Evolutionary conservation across 2,329 filamentous ascomycete genomes (phyloP).

Genomic region (Penicillium sp.): DNA sequence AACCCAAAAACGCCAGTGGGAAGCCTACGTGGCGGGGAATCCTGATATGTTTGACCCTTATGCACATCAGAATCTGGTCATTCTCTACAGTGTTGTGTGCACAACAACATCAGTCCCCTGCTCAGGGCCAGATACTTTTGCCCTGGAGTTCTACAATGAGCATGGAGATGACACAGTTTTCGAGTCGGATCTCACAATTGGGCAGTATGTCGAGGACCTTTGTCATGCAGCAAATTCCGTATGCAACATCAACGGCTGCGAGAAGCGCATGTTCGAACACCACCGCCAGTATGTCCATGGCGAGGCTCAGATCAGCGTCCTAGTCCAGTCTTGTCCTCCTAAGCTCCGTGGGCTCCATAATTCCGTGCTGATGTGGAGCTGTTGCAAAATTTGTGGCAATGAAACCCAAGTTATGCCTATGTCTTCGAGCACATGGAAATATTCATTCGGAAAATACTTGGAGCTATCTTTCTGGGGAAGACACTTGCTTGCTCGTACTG

Average conservation of each 20-base stretch:
- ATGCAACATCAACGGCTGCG: constrained; percentile 81
- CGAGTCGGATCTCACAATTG: constrained; percentile 83
- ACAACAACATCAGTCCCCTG: constrained; percentile 93
- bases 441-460: constrained; percentile 98
- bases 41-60: constrained; percentile 90
- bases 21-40: constrained; percentile 87
- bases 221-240: constrained; percentile 73
- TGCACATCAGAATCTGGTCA: constrained; percentile 93
- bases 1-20: constrained; percentile 94
- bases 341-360: constrained; percentile 66
- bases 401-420: constrained; percentile 88
- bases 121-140: constrained; percentile 83
- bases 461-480: constrained; percentile 95
- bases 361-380: constrained; percentile 96
- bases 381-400: constrained; percentile 85
- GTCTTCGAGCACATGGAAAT: constrained; percentile 95
- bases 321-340: constrained; percentile 73
- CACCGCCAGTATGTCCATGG: constrained; percentile 97
- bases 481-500: constrained; percentile 70
- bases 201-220: constrained; percentile 91
- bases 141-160: constrained; percentile 91
- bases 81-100: constrained; percentile 90
- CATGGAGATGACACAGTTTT: constrained; percentile 69
- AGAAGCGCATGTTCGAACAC: constrained; percentile 85
- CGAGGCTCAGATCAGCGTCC: constrained; percentile 86